A percentile compares a stretch with the other conserved stretches of the same genome.
Conservation (phyloP, 352 stramenopile genomes). For the Globisporangium takayamanum region DNA sequence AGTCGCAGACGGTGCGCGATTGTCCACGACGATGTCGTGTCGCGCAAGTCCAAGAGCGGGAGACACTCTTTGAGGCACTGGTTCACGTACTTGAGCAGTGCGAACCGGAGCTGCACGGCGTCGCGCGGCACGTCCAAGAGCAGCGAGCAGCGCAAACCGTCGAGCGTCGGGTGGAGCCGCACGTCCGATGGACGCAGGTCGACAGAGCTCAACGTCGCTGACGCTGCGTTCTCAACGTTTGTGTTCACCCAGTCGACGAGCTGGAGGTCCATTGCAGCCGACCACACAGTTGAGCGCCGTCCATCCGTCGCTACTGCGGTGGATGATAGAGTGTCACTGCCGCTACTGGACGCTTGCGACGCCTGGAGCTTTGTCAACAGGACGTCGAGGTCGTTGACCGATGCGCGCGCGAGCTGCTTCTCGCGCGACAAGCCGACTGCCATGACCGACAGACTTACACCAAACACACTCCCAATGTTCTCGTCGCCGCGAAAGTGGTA, state of each 20-base stretch:
- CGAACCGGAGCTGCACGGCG: slow-evolving; percentile 68
- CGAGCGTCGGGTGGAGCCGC: slow-evolving; percentile 54
- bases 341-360: not conserved
- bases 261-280: slow-evolving; percentile 69
- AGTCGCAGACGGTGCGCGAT: slow-evolving; percentile 62
- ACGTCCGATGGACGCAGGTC: slow-evolving; percentile 73
- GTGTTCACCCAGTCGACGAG: slow-evolving; percentile 86
- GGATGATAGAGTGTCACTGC: not conserved
- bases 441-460: slow-evolving; percentile 49
- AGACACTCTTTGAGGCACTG: slow-evolving; percentile 59
- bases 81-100: slow-evolving; percentile 82
- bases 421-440: slow-evolving; percentile 55
- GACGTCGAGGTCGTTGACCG: slow-evolving; percentile 27
- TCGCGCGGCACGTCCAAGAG: slow-evolving; percentile 49
- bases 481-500: slow-evolving; percentile 54
- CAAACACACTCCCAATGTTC: slow-evolving; percentile 49
- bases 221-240: slow-evolving; percentile 44
- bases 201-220: slow-evolving; percentile 28
- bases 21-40: slow-evolving; percentile 65
- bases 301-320: not conserved
- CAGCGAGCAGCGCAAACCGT: slow-evolving; percentile 67
- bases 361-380: slow-evolving; percentile 25
- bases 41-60: slow-evolving; percentile 67
- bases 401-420: slow-evolving; percentile 51
- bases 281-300: slow-evolving; percentile 28